Base-by-base conservation (phyloP, 495 filamentous ascomycete species). In the Pyrenopolyporus hunteri region DNA sequence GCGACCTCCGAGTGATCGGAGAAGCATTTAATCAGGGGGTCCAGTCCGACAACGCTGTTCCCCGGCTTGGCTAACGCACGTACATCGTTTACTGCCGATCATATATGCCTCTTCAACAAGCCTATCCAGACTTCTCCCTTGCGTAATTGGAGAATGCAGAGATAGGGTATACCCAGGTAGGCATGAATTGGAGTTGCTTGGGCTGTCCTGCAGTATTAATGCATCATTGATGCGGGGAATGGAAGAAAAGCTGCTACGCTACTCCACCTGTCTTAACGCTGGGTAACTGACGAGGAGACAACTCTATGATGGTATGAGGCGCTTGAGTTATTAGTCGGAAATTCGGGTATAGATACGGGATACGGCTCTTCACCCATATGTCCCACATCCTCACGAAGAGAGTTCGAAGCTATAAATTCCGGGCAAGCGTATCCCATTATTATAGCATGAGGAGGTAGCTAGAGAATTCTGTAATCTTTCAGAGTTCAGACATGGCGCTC, bases 211-310 rank as follows among this genome's bases (percentile, higher is more conserved):
- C 49, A 45, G 22, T 31, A 49, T 57, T 13, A 11, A 57, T 53
- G 47, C 63, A 61, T 57, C 63, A 57, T 53, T 13, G 33, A 57
- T 60, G 63, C 57, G 63, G 57, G 63, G 63, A 57, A 60, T 6
- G 37, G 36, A 39, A 59, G 63, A 47, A 59, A 47, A 47, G 33
- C 40, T 59, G 51, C 39, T 57, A 60, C 40, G 33, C 44, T 57
- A 28, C 55, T 50, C 57, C 52, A 57, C 52, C 25, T 25, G 20
- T 13, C 19, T n/a, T n/a, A n/a, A n/a, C n/a, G n/a, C n/a, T n/a
- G n/a, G n/a, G n/a, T n/a, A n/a, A n/a, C n/a, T n/a, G n/a, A n/a
- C n/a, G n/a, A n/a, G n/a, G n/a, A n/a, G n/a, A n/a, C n/a, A n/a
- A n/a, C n/a, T n/a, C n/a, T n/a, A n/a, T n/a, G n/a, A n/a, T n/a